Percentiles rank a stretch among this genome's conserved stretches.
Evolutionary conservation across 2,329 filamentous ascomycete species (phyloP).

Genomic region (Fusarium nurragi): DNA sequence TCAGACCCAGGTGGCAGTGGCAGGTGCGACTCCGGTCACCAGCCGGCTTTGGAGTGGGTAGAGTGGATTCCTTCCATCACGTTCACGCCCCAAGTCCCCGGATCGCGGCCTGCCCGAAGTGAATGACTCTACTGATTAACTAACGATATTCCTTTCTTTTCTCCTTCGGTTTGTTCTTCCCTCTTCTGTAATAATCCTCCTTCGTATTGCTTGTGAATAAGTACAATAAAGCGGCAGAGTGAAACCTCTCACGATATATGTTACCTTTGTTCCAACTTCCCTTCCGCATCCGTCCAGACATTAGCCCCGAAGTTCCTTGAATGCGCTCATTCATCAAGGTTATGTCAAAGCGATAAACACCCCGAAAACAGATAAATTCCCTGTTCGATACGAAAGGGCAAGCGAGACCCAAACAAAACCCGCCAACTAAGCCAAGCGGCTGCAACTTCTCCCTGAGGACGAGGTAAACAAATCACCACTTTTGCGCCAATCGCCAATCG

Average conservation of each 20-base stretch:
- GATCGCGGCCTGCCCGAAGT: constrained; percentile 28
- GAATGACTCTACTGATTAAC: constrained; percentile 22
- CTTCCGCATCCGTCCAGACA: not conserved
- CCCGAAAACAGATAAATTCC: not conserved
- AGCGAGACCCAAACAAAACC: constrained; percentile 11
- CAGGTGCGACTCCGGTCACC: constrained; percentile 24
- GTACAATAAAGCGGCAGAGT: not conserved
- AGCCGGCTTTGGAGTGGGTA: constrained; percentile 5
- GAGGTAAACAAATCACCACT: constrained; percentile 3
- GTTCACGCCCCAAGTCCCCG: constrained; percentile 19
- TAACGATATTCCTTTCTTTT: not conserved
- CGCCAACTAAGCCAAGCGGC: constrained; percentile 21
- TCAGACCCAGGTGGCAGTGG: constrained; percentile 24
- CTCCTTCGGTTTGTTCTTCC: not conserved
- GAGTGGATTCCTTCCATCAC: constrained; percentile 16
- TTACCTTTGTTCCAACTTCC: not conserved
- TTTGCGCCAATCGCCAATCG: constrained; percentile 18
- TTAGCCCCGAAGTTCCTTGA: not conserved
- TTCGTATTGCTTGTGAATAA: not conserved
- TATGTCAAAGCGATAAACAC: not conserved
- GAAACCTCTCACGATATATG: not conserved
- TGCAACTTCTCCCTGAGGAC: constrained; percentile 11
- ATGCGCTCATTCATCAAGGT: not conserved
- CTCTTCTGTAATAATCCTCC: not conserved
- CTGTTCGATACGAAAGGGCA: not conserved